Evolutionary conservation across 129 eudicot genomes (phyloP), one percentile per base, ranked within the genome.

Genomic region (Sambucus nigra): DNA sequence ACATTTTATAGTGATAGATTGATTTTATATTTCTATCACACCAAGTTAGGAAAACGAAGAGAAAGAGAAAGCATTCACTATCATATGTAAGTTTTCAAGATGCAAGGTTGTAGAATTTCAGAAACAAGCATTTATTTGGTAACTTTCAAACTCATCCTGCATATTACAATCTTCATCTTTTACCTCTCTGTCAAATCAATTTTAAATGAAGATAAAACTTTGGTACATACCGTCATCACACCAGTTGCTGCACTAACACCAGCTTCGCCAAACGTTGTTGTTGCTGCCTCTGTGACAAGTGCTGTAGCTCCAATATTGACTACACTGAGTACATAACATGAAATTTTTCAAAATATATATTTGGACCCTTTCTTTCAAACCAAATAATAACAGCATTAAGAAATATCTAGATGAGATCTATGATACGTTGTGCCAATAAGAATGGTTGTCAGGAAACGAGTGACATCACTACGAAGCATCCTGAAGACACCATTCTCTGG

Each of bases 291-390:
- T 8, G 89, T 81, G 59, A 81, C 81, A 25, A 81, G 75, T 46
- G 89, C 89, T 44, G 89, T 81, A 50, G 89, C 84, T 70, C 77
- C 89, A 55, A 81, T 81, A 59, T 81, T 81, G 59, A 81, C 89
- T 55, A 81, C 89, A 44, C 89, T 81, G 64, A 55, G 14, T 6
- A 63, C 9, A 23, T 7, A 57, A 24, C 9, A 51, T 18, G 21
- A 27, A 51, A 64, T 15, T 44, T 40, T 26, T 31, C 31, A 8
- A 7, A 64, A 17, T 53, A 12, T 4, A 27, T 16, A 41, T 21
- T 41, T 26, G 10, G 42, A 8, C 16, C 16, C 25, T 22, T 59
- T 38, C 17, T 25, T 46, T 18, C 9, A 29, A 27, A 27, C 40
- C 7, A 41, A 57, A 22, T 7, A 25, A 14, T 15, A 42, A 35